phyloP scores from a whole-genome alignment of 2,329 filamentous ascomycete genomes.

The Passalora sequoiae region DNA sequence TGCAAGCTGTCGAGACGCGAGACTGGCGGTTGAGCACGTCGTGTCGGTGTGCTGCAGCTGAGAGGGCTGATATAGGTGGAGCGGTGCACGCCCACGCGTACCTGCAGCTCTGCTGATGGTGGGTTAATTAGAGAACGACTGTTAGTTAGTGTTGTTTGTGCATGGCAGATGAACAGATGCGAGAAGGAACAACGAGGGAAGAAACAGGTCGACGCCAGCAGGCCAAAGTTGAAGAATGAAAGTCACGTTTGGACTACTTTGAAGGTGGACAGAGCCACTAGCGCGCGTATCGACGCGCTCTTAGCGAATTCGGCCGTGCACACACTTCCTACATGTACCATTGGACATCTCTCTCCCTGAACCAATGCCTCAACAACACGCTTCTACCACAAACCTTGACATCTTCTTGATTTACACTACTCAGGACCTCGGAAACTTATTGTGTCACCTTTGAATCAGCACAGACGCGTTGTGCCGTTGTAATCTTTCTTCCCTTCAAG shows the following conservation, averaged over 20 bases:
- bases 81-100: constrained; percentile 1
- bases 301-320: neutral
- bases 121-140: constrained; percentile 4
- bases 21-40: constrained; percentile 8
- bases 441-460: neutral
- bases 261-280: neutral
- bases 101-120: neutral
- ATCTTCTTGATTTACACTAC: neutral
- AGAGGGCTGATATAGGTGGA: neutral
- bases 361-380: too few species aligned
- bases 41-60: constrained; percentile 7
- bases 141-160: neutral
- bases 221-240: neutral
- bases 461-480: neutral
- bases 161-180: constrained; percentile 1
- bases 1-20: constrained; percentile 23
- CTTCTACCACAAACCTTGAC: neutral
- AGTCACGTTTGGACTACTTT: neutral
- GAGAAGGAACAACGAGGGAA: neutral
- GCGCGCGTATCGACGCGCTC: neutral
- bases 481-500: too few species aligned
- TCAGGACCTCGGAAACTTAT: neutral
- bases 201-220: neutral
- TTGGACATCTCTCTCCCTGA: too few species aligned
- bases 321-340: neutral